A percentile compares a stretch with the other conserved stretches of the same genome.
Evolutionary conservation across 2,329 filamentous ascomycete genomes (phyloP).

Genomic region (Apiospora rasikravindrae): DNA sequence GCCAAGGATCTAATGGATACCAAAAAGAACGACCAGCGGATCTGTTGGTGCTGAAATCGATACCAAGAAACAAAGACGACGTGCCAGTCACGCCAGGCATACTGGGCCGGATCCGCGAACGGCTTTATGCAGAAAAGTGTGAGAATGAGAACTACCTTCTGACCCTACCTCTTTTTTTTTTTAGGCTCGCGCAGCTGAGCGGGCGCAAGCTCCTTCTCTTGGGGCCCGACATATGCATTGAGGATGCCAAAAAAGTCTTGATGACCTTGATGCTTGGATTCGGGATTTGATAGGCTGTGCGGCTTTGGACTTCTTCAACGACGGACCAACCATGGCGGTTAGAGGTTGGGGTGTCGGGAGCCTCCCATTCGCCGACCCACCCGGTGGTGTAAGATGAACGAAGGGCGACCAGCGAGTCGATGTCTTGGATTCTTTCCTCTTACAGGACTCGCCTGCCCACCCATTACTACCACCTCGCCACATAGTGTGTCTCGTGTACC

Average conservation of each 20-base stretch:
- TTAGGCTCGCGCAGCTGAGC: constrained; percentile 33
- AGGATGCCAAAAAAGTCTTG: constrained; percentile 27
- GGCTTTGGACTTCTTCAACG: constrained; percentile 32
- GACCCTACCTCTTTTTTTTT: constrained; percentile 30
- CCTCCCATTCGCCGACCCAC: constrained; percentile 39
- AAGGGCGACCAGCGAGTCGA: constrained; percentile 50
- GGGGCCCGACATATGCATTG: constrained; percentile 31
- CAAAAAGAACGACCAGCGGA: constrained; percentile 38
- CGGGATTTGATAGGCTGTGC: constrained; percentile 51
- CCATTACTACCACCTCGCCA: constrained; percentile 45
- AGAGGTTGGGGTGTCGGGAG: constrained; percentile 46
- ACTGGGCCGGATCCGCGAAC: constrained; percentile 31
- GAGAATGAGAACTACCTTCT: constrained; percentile 30
- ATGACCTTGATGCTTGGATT: constrained; percentile 28
- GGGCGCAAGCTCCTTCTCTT: constrained; percentile 31
- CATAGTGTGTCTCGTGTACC: constrained; percentile 49
- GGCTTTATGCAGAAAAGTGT: constrained; percentile 34
- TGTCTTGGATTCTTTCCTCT: constrained; percentile 49
- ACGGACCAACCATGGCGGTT: constrained; percentile 47
- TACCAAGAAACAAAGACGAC: constrained; percentile 29
- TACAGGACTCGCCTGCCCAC: constrained; percentile 36
- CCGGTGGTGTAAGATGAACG: constrained; percentile 48
- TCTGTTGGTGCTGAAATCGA: constrained; percentile 24
- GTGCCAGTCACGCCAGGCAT: constrained; percentile 20
- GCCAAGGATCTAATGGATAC: constrained; percentile 26